Base-by-base conservation (phyloP, 257 asterid genomes). In the Vinca minor region DNA sequence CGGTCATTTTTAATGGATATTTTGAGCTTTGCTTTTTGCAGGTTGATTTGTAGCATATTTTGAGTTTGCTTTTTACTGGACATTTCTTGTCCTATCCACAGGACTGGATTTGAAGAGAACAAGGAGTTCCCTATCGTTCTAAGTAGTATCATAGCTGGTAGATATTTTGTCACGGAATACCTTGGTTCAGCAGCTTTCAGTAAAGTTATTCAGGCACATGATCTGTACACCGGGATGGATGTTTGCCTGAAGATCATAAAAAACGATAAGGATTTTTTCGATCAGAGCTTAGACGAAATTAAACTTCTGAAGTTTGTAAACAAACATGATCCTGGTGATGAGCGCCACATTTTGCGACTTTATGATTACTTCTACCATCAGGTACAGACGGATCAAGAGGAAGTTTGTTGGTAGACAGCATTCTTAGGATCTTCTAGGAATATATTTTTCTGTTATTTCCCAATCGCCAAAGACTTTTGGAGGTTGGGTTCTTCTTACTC, bases 151-250 rank as follows among this genome's bases (percentile, higher is more conserved):
- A 82, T 90, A 28, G 97, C 88, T 0, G 83, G 95, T 34, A 77
- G 95, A 76, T 90, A 90, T 64, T 78, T 70, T 49, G 82, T 90
- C 46, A 79, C 84, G 1, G 96, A 90, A 48, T 81, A 83, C 68
- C 83, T 90, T 1, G 97, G 97, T 71, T 90, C 96, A 47, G 95
- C 95, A 14, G 95, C 95, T 64, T 90, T 90, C 84, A 90, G 97
- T 78, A 79, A 91, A 79, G 97, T 87, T 35, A 80, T 85, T 67
- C 97, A 79, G 79, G 97, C 96, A 2, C 87, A 76, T 34, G 97
- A 90, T 81, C 89, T 87, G 56, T 71, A 74, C 62, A 73, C 79
- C 0, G 96, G 95, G 66, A 69, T 84, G 72, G 97, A 87, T 44
- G 91, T 90, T 76, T 90, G 96, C 79, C 75, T 90, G 71, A 90